Evolutionary conservation across 805 yeast species (phyloP), one percentile per base, ranked within the genome.

Genomic region (Wickerhamomyces strasburgensis): DNA sequence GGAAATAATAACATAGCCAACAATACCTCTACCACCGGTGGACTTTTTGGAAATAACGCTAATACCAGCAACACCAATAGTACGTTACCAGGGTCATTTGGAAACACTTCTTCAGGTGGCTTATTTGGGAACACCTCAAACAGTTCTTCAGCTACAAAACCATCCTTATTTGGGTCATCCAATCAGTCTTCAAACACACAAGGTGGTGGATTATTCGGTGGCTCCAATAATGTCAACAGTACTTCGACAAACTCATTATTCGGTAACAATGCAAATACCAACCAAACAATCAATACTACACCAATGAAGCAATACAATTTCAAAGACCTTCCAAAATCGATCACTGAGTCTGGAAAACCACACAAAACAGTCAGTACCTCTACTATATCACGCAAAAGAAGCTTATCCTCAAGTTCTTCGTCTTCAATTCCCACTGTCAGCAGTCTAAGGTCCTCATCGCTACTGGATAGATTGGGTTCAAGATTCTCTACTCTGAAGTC

Each of bases 291-390:
- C 35, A 34, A 35, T 31, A 29, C 16, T 3, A 57, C 64, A 18
- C 54, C 62, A 26, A 41, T 47, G 29, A 52, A 47, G 29, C 55
- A 60, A 24, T 44, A 49, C 31, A 41, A 56, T 21, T 50, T 63
- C 26, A 58, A 61, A 17, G 60, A 49, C 10, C 56, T 65, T 49
- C 69, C 71, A 14, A 59, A 60, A 35, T 57, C 69, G 11, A 52
- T 65, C 30, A 65, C 68, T 6, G 58, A 58, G 19, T 54, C 62
- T 3, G 34, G 54, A 3, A 50, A 43, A 25, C 38, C 46, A 3
- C 40, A 43, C 17, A 47, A 49, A 29, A 37, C 43, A 6, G 35
- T 38, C 26, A 29, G 37, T 5, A 40, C 34, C 14, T 30, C 38
- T 3, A 23, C 38, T 6, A 18, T 31, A 5, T 29, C 43, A 14